phyloP scores from a whole-genome alignment of 228 moss, liverwort and hornwort genomes.

The Sphagnum magellanicum region DNA sequence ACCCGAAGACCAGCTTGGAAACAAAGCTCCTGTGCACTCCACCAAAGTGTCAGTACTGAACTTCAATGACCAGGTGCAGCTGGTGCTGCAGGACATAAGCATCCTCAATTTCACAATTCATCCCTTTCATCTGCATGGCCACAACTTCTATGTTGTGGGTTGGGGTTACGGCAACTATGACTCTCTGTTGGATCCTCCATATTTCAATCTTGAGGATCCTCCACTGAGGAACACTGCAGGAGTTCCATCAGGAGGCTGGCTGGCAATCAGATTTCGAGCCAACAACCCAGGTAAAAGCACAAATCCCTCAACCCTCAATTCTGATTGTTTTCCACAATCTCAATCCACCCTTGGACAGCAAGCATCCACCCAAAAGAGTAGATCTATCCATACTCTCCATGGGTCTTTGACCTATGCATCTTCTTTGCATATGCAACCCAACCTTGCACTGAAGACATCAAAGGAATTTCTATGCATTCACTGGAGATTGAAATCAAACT shows the following conservation, averaged over 20 bases:
- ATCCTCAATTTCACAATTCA: constrained; percentile 21
- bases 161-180: constrained; percentile 37
- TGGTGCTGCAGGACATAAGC: constrained; percentile 45
- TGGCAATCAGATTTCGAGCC: constrained; percentile 40
- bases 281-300: constrained; percentile 33
- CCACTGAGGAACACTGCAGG: constrained; percentile 39
- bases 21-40: constrained; percentile 22
- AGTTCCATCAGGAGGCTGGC: constrained; percentile 50
- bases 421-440: no score
- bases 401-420: no score
- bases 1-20: constrained; percentile 7
- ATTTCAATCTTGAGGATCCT: constrained; percentile 38
- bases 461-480: no score
- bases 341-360: no score
- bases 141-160: constrained; percentile 44
- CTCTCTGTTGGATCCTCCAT: constrained; percentile 12
- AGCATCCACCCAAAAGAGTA: no score
- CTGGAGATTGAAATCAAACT: no score
- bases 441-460: no score
- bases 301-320: no score
- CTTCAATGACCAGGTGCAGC: constrained; percentile 35
- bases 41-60: constrained; percentile 38
- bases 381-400: no score
- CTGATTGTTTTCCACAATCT: no score
- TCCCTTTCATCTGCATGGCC: constrained; percentile 55